Conservation (phyloP, 1,139 yeast species). For the Diutina ranongensis region DNA sequence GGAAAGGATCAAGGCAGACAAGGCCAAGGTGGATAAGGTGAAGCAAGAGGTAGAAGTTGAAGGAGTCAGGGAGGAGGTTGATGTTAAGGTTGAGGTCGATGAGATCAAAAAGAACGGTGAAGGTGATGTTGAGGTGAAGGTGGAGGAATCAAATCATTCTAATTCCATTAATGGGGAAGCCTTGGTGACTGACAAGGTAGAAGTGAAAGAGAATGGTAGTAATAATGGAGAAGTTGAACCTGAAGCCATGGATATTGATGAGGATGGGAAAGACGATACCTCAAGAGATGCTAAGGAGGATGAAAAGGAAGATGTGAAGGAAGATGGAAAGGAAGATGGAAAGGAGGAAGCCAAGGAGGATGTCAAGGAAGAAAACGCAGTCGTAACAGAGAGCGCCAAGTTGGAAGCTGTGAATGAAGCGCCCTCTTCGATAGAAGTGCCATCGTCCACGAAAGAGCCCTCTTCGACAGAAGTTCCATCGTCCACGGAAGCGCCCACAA, state of each 20-base stretch:
- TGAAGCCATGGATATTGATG: not conserved
- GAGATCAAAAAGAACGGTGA: not conserved
- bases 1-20: not conserved
- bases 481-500: not conserved
- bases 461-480: too few species aligned
- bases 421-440: too few species aligned
- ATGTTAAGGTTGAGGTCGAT: not conserved
- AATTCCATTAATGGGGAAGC: too few species aligned
- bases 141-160: not conserved
- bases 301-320: not conserved
- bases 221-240: not conserved
- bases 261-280: not conserved
- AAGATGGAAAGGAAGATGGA: not conserved
- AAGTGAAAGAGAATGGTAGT: not conserved
- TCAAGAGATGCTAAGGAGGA: not conserved
- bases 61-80: not conserved
- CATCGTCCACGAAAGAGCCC: too few species aligned
- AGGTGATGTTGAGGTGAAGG: not conserved
- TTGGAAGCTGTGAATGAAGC: too few species aligned
- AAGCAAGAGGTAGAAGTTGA: not conserved
- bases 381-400: too few species aligned
- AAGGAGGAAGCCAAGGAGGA: not conserved
- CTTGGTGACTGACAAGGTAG: too few species aligned
- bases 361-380: too few species aligned
- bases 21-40: not conserved